Base-by-base conservation (phyloP, 169 alveolate species). In the Cryptosporidium tyzzeri region DNA sequence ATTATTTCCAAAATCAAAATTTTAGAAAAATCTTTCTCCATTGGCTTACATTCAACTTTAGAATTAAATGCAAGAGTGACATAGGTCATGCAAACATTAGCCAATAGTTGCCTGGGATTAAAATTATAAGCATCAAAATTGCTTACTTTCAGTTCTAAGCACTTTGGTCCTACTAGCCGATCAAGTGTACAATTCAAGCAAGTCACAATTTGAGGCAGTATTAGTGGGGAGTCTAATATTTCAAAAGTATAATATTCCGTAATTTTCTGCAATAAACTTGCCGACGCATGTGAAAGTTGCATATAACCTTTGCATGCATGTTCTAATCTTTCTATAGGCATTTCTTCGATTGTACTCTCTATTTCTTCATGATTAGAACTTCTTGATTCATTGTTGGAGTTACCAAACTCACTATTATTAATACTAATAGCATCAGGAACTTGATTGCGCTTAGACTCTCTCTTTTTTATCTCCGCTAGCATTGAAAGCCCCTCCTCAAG, bases 171-270 rank as follows among this genome's bases (percentile, higher is more conserved):
- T 0, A 96, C 98, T 37, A 96, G 91, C 45, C 93, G 94, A 51
- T 96, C 97, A 44, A 96, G 91, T 59, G 97, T 95, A 71, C 97
- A 93, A 67, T 96, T 95, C 33, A 96, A 92, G 80, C 97, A 94
- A 16, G 97, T 95, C 35, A 95, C 96, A 0, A 94, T 94, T 91
- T 94, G 97, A 31, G 96, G 94, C 0, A 94, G 86, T n/a, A 94
- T 89, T 33, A 94, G 91, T n/a, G 95, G 85, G 7, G 93, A 85
- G 53, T 91, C 91, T 18, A 93, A 69, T 41, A 94, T 94, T 70
- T 92, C 89, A 86, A 29, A 50, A 45, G 92, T 86, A 85, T 94
- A 85, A 92, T 70, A 84, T 92, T 80, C 93, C 71, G 80, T 96
- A 94, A 58, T 94, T 86, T 37, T 87, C 70, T 84, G 94, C 58